Percentiles rank a stretch among this genome's conserved stretches.
Evolutionary conservation across 768 basidiomycete species (phyloP).

Genomic region (Boletus reticuloceps): DNA sequence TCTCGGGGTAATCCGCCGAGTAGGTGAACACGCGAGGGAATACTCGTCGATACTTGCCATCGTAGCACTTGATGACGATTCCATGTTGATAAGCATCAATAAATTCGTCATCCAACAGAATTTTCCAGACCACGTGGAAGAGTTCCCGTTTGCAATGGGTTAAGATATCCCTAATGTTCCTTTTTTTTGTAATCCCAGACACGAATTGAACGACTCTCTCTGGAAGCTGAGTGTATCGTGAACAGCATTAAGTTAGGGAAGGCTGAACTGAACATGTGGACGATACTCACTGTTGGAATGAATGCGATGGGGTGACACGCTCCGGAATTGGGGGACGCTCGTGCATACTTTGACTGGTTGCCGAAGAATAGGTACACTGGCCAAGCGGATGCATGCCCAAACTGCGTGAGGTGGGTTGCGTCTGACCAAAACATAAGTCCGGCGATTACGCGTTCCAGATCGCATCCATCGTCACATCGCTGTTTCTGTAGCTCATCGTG

Average conservation of each 20-base stretch:
- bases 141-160: not conserved
- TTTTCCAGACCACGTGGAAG: not conserved
- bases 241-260: too few relatives aligned
- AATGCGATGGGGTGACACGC: not conserved
- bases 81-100: constrained; percentile 22
- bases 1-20: constrained; percentile 38
- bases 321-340: not conserved
- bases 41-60: constrained; percentile 18
- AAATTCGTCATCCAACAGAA: constrained; percentile 15
- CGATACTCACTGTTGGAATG: not conserved
- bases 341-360: not conserved
- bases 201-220: not conserved
- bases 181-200: not conserved
- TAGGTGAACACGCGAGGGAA: constrained; percentile 34
- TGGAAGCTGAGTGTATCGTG: not conserved
- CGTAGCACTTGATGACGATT: constrained; percentile 20
- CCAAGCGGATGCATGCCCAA: not conserved
- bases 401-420: not conserved
- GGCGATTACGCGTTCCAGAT: not conserved
- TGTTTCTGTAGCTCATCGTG: constrained; percentile 24
- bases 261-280: not conserved
- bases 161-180: not conserved
- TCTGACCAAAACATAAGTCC: not conserved
- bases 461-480: constrained; percentile 11
- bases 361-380: not conserved